Percentiles rank a stretch among this genome's conserved stretches.
Conservation (phyloP, 2,329 filamentous ascomycete species). For the Ascochyta pisi region DNA sequence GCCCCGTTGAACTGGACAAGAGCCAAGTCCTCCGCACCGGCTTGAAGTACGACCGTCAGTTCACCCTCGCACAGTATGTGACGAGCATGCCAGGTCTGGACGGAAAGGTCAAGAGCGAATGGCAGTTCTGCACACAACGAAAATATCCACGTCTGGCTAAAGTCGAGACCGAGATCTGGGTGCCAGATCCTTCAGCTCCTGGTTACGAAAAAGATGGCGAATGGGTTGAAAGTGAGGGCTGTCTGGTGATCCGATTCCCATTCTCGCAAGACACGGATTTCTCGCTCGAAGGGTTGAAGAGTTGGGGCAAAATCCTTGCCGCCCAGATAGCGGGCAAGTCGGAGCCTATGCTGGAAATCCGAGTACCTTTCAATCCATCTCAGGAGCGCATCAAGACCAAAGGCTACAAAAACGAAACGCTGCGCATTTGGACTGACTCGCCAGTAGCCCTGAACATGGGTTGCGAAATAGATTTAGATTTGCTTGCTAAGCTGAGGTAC, state of each 20-base stretch:
- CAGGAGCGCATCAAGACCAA: constrained; percentile 63
- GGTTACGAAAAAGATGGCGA: constrained; percentile 58
- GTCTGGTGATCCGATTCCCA: constrained; percentile 72
- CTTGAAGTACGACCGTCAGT: constrained; percentile 80
- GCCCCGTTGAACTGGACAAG: constrained; percentile 73
- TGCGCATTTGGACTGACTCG: constrained; percentile 70
- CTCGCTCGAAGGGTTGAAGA: constrained; percentile 41
- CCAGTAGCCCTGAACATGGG: constrained; percentile 57
- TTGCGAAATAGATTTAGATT: constrained; percentile 56
- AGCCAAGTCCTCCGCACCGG: constrained; percentile 72
- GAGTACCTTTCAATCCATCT: constrained; percentile 70
- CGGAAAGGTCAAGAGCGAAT: constrained; percentile 54
- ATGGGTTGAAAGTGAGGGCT: constrained; percentile 62
- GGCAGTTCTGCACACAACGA: constrained; percentile 75
- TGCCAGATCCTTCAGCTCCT: constrained; percentile 67
- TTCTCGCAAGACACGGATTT: constrained; percentile 49
- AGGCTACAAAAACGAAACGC: constrained; percentile 65
- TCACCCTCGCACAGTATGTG: constrained; percentile 75
- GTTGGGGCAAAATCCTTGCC: constrained; percentile 42
- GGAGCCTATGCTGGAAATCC: constrained; percentile 67
- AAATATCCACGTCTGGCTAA: constrained; percentile 74
- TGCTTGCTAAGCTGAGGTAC: constrained; percentile 67
- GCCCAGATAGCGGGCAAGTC: constrained; percentile 50
- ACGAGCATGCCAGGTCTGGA: constrained; percentile 53
- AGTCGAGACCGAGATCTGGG: constrained; percentile 71